Percentiles rank a stretch among this genome's conserved stretches.
These are phyloP conservation scores for Ophiocordyceps camponoti-saundersi DNA, from an alignment of 2,329 filamentous ascomycete species.

Conservation along the genomic window DNA sequence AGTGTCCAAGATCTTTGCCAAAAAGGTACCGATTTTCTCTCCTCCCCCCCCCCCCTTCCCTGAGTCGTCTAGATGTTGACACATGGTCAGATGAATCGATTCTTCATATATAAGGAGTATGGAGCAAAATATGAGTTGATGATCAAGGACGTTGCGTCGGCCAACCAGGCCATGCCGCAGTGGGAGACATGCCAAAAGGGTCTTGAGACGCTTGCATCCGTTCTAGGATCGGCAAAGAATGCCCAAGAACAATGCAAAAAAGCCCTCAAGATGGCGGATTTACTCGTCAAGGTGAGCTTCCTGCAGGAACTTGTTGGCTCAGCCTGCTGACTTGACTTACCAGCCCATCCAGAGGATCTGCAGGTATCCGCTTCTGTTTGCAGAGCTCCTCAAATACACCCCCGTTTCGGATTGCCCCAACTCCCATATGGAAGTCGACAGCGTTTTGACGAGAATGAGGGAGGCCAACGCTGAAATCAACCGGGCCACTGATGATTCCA, in stretches of 20 bases:
- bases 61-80: neutral
- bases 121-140: slow-evolving; percentile 79
- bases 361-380: slow-evolving; percentile 77
- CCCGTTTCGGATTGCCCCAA: slow-evolving; percentile 72
- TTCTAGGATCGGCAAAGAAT: slow-evolving; percentile 52
- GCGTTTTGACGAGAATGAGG: slow-evolving; percentile 52
- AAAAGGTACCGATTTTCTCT: slow-evolving; percentile 26
- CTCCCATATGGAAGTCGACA: slow-evolving; percentile 65
- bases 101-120: slow-evolving; percentile 84
- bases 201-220: slow-evolving; percentile 65
- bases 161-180: slow-evolving; percentile 49
- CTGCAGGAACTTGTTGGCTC: neutral
- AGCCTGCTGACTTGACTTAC: neutral
- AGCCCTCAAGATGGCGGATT: slow-evolving; percentile 65
- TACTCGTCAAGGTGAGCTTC: slow-evolving; percentile 64
- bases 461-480: slow-evolving; percentile 70
- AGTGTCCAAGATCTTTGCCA: slow-evolving; percentile 42
- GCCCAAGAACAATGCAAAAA: slow-evolving; percentile 49
- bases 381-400: slow-evolving; percentile 67
- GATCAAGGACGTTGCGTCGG: slow-evolving; percentile 55
- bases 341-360: slow-evolving; percentile 86
- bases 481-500: slow-evolving; percentile 59
- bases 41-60: too few relatives aligned
- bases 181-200: slow-evolving; percentile 75
- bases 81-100: slow-evolving; percentile 49